Conservation (phyloP, 2,329 filamentous ascomycete species). For the Trichoderma gracile region DNA sequence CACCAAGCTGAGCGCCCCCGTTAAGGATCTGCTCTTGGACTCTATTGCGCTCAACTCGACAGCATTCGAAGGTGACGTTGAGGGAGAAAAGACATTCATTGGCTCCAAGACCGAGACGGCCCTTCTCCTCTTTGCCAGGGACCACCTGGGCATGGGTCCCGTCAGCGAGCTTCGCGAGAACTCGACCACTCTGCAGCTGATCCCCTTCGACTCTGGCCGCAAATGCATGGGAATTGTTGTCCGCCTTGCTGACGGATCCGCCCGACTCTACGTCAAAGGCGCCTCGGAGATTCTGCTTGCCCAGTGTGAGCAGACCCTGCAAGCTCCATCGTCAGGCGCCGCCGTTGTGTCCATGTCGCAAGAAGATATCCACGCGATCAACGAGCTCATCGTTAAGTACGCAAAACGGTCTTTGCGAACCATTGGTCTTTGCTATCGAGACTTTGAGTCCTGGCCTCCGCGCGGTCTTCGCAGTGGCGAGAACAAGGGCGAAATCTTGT, state of each 20-base stretch:
- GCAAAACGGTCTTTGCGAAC: slow-evolving; percentile 79
- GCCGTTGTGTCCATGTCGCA: slow-evolving; percentile 48
- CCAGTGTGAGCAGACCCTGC: slow-evolving; percentile 55
- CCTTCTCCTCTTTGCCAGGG: slow-evolving; percentile 67
- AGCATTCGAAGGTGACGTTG: slow-evolving; percentile 73
- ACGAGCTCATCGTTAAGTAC: slow-evolving; percentile 72
- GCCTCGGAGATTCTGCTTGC: slow-evolving; percentile 64
- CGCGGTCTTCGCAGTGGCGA: slow-evolving; percentile 57
- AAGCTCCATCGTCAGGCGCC: slow-evolving; percentile 50
- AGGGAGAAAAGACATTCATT: slow-evolving; percentile 66
- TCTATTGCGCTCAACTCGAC: slow-evolving; percentile 69
- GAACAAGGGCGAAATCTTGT: slow-evolving; percentile 61
- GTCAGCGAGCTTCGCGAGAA: slow-evolving; percentile 65
- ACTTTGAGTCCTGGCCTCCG: slow-evolving; percentile 85
- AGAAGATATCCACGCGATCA: slow-evolving; percentile 59
- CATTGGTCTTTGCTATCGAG: slow-evolving; percentile 79
- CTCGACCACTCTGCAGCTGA: slow-evolving; percentile 61
- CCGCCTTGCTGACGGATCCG: slow-evolving; percentile 51
- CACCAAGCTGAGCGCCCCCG: slow-evolving; percentile 46
- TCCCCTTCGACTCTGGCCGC: slow-evolving; percentile 73
- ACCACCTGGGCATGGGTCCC: slow-evolving; percentile 66
- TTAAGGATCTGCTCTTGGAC: slow-evolving; percentile 57
- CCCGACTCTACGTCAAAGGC: slow-evolving; percentile 63
- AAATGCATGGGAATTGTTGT: slow-evolving; percentile 70
- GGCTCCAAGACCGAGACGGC: slow-evolving; percentile 79